Evolutionary conservation across 805 yeast species (phyloP), one percentile per base, ranked within the genome.

Genomic region (Candida ascalaphidarum): DNA sequence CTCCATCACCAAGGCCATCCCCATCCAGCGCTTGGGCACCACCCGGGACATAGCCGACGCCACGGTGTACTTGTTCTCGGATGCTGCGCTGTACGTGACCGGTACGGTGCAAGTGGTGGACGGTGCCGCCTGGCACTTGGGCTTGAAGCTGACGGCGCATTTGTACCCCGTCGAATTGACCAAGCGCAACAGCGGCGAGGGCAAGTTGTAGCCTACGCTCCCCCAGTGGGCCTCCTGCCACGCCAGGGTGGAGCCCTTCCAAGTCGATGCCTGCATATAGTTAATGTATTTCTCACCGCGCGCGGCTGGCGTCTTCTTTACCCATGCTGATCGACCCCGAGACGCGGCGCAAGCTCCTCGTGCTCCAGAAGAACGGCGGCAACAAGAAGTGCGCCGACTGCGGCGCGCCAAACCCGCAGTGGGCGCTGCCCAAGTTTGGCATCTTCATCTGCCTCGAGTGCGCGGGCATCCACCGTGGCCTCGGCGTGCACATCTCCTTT

Each of bases 401-500:
- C 58, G 68, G 64, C 21, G 94, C 96, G 1, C 95, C 95, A 34
- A 89, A 88, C 52, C 98, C 98, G 7, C 98, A 92, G 55, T 92
- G 98, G 98, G 96, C 97, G 2, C 85, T 96, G 10, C 97, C 97
- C 21, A 92, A 92, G 56, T 86, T 89, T 58, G 98, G 98, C 35
- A 82, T 92, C 35, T 92, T 88, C 58, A 89, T 92, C 49, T 92
- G 98, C 57, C 70, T 92, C 22, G 99, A 92, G 52, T 92, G 98
- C 64, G 98, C 98, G 12, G 99, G 99, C 25, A 66, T 81, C 32
- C 99, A 92, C 55, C 71, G 95, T 55, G 94, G 97, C 9, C 65
- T 92, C 26, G 98, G 98, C 22, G 98, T 92, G 23, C 98, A 92
- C 53, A 77, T 92, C 33, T 88, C 96, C 23, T 92, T 92, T 62